phyloP scores from a whole-genome alignment of 192 early-diverging fungal genomes.

The Pilaira anomala region DNA sequence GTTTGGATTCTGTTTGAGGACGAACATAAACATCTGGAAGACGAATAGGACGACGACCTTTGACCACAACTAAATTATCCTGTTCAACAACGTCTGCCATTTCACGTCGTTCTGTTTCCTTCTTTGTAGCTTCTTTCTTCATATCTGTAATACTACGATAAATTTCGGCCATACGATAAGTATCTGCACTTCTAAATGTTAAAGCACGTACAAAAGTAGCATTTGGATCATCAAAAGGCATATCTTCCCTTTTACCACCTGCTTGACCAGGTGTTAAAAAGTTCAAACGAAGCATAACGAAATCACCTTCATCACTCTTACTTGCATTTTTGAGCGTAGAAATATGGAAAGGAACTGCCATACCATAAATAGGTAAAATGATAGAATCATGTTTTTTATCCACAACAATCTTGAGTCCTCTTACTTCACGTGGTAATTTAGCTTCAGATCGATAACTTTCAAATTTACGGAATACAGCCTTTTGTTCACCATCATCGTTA shows the following conservation, averaged over 20 bases:
- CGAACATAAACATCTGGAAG: conserved; percentile 91
- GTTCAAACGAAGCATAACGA: conserved; percentile 89
- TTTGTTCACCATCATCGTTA: conserved; percentile 55
- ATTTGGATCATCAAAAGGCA: conserved; percentile 81
- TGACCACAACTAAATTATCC: conserved; percentile 78
- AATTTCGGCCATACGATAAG: conserved; percentile 77
- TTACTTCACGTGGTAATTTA: conserved; percentile 76
- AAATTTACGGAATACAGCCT: conserved; percentile 80
- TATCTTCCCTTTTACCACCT: conserved; percentile 84
- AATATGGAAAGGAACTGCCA: conserved; percentile 97
- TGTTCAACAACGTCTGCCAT: conserved; percentile 96
- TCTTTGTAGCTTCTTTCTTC: conserved; percentile 91
- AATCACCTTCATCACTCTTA: conserved; percentile 93
- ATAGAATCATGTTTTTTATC: conserved; percentile 85
- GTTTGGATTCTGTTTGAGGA: conserved; percentile 87
- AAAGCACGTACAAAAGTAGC: conserved; percentile 92
- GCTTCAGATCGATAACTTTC: conserved; percentile 95
- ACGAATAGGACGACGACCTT: conserved; percentile 69
- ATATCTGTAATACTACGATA: conserved; percentile 83
- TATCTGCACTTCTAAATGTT: conserved; percentile 87
- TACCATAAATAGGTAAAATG: conserved; percentile 92
- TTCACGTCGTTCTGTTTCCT: conserved; percentile 91
- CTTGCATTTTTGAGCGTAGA: conserved; percentile 91
- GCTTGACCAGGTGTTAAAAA: conserved; percentile 93
- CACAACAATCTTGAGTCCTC: conserved; percentile 82